Percentiles rank a stretch among this genome's conserved stretches.
Conservation (phyloP, 2,329 filamentous ascomycete genomes). For the Sordariomycetes sp. region DNA sequence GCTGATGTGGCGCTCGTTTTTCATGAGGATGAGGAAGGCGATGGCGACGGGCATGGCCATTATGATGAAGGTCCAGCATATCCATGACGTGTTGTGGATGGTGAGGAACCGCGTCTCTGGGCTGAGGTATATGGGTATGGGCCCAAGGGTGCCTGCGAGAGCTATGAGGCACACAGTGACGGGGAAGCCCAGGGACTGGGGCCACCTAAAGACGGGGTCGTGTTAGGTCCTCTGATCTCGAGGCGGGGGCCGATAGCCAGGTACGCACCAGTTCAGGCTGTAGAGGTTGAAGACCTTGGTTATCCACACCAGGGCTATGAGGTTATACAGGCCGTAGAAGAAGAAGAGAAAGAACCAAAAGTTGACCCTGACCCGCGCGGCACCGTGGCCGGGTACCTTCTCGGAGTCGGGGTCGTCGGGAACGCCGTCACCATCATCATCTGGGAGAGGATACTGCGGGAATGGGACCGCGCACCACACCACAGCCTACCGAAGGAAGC, state of each 20-base stretch:
- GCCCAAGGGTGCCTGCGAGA: conserved; percentile 41
- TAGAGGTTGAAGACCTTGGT: conserved; percentile 62
- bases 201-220: conserved; percentile 31
- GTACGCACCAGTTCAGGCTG: conserved; percentile 47
- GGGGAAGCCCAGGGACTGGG: conserved; percentile 48
- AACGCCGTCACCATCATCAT: conserved; percentile 23
- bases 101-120: conserved; percentile 39
- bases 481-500: conserved; percentile 31
- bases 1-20: conserved; percentile 48
- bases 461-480: conserved; percentile 54
- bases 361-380: conserved; percentile 49
- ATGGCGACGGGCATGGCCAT: conserved; percentile 58
- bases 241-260: conserved; percentile 5
- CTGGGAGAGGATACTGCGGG: conserved; percentile 43
- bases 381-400: conserved; percentile 46
- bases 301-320: conserved; percentile 56
- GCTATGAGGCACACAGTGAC: conserved; percentile 50
- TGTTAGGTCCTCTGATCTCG: neutral
- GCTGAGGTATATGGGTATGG: conserved; percentile 45
- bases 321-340: conserved; percentile 57
- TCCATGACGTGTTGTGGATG: conserved; percentile 53
- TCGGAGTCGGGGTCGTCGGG: conserved; percentile 14
- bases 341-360: conserved; percentile 62
- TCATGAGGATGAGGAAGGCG: conserved; percentile 49
- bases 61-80: conserved; percentile 55